These are phyloP conservation scores for Paulownia fortunei DNA, from an alignment of 257 asterid genomes.

Conservation along the genomic window DNA sequence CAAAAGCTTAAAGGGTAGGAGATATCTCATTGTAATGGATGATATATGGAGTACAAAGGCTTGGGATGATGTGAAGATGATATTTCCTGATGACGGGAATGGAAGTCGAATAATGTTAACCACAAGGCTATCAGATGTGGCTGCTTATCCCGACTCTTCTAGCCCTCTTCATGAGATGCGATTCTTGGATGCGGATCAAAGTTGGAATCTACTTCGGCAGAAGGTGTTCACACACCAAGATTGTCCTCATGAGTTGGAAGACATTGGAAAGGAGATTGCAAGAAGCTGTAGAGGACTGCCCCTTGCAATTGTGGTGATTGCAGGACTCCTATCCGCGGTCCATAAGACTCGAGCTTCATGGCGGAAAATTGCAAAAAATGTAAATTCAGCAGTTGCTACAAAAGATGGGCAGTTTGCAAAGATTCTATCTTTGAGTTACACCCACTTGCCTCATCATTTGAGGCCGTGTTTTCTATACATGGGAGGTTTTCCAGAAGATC, in stretches of 20 bases:
- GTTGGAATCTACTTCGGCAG: neutral
- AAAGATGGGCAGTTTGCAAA: constrained; percentile 17
- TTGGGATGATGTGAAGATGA: constrained; percentile 13
- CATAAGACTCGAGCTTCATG: neutral
- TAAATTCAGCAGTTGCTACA: neutral
- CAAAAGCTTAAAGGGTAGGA: constrained; percentile 12
- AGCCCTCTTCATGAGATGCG: neutral
- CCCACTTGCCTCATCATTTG: constrained; percentile 26
- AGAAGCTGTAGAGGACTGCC: constrained; percentile 17
- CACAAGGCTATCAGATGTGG: neutral
- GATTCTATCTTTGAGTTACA: constrained; percentile 24
- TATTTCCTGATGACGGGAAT: constrained; percentile 16
- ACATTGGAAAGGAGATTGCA: constrained; percentile 13
- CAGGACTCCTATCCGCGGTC: constrained; percentile 14
- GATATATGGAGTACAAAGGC: constrained; percentile 27
- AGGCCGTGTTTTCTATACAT: constrained; percentile 27
- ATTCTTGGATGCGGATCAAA: neutral
- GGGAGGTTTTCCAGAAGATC: constrained; percentile 7
- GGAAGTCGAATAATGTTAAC: constrained; percentile 21
- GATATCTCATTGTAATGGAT: constrained; percentile 10
- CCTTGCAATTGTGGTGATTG: constrained; percentile 31
- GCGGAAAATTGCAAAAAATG: constrained; percentile 2
- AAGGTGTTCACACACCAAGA: no score
- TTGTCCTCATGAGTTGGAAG: neutral
- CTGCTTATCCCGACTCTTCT: neutral